phyloP scores from a whole-genome alignment of 2,329 filamentous ascomycete genomes.

The Colletotrichum melonis region DNA sequence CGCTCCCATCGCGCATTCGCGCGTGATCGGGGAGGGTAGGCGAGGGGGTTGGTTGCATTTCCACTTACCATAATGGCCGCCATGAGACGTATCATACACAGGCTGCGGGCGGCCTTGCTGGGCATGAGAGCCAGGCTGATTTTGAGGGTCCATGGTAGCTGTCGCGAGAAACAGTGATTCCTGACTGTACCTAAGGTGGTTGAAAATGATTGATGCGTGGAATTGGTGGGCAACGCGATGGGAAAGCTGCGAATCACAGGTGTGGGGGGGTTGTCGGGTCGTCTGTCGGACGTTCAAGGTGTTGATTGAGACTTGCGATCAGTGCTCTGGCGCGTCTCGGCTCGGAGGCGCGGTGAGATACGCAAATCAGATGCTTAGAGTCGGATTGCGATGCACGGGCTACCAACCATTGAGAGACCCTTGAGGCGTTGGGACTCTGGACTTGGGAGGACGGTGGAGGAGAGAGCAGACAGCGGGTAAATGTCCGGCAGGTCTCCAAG shows the following conservation, averaged over 20 bases:
- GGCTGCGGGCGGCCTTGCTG: conserved; percentile 71
- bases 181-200: background rate
- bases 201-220: background rate
- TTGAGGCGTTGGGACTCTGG: background rate
- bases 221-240: background rate
- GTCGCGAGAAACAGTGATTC: background rate
- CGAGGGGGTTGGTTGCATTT: conserved; percentile 18
- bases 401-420: background rate
- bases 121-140: conserved; percentile 36
- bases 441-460: background rate
- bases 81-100: conserved; percentile 79
- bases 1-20: background rate
- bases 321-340: background rate
- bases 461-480: background rate
- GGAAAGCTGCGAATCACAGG: background rate
- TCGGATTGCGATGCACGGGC: background rate
- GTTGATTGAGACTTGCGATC: background rate
- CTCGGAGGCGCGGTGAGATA: background rate
- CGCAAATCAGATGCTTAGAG: background rate
- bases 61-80: conserved; percentile 80
- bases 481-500: too few species aligned
- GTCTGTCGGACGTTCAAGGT: background rate
- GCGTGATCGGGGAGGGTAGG: conserved; percentile 16
- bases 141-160: conserved; percentile 52
- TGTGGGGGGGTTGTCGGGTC: background rate